These are phyloP conservation scores for Haberlea rhodopensis DNA, from an alignment of 257 asterid species.

Conservation along the genomic window DNA sequence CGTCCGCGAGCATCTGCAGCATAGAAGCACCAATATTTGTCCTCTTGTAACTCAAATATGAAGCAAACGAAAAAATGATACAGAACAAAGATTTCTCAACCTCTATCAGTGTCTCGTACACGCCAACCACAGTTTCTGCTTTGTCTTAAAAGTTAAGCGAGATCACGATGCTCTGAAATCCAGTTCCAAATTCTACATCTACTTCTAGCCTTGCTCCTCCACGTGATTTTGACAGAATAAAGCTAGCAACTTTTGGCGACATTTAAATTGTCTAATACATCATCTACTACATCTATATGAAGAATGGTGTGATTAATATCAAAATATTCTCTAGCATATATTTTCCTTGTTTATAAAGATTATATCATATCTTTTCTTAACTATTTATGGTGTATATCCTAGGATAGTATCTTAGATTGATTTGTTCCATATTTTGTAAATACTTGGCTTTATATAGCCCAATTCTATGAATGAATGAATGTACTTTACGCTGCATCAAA, in stretches of 20 bases:
- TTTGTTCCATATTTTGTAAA: too few relatives aligned
- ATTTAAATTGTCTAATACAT: constrained; percentile 87
- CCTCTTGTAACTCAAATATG: constrained; percentile 3
- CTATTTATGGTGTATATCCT: too few relatives aligned
- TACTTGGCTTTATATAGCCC: too few relatives aligned
- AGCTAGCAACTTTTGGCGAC: constrained; percentile 98
- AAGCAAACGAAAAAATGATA: background rate
- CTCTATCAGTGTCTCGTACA: constrained; percentile 78
- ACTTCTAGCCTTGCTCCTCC: constrained; percentile 53
- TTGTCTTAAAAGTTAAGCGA: constrained; percentile 92
- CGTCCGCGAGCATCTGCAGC: constrained; percentile 78
- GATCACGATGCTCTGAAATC: constrained; percentile 95
- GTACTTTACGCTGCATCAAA: too few relatives aligned
- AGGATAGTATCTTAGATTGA: too few relatives aligned
- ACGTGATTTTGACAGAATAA: constrained; percentile 85
- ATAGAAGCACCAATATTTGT: background rate
- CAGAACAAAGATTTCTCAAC: constrained; percentile 41
- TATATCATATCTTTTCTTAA: too few relatives aligned
- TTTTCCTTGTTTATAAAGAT: too few relatives aligned
- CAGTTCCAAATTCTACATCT: constrained; percentile 58
- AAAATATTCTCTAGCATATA: too few relatives aligned
- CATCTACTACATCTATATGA: constrained; percentile 99
- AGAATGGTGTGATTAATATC: constrained; percentile 61
- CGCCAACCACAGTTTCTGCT: constrained; percentile 98
- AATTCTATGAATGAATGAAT: too few relatives aligned